phyloP scores from a whole-genome alignment of 805 yeast species.

The Metschnikowia borealis region DNA sequence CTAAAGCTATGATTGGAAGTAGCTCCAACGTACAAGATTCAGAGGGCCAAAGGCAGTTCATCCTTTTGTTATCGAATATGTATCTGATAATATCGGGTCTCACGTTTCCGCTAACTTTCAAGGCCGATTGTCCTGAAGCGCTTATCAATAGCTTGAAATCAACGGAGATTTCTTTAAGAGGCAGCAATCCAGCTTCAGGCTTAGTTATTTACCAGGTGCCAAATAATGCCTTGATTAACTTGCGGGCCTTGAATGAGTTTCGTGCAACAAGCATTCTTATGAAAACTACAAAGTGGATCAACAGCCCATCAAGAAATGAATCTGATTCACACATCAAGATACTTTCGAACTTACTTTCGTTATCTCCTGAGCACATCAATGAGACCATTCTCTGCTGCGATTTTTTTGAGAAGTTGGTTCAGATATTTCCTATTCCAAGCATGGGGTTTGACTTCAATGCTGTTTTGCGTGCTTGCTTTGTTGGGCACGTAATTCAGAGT shows the following conservation, averaged over 20 bases:
- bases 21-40: constrained; percentile 10
- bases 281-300: constrained; percentile 36
- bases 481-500: constrained; percentile 51
- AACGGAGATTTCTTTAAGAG: constrained; percentile 63
- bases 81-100: constrained; percentile 31
- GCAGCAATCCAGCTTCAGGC: constrained; percentile 36
- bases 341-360: constrained; percentile 31
- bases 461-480: constrained; percentile 46
- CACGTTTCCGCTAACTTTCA: constrained; percentile 36
- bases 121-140: constrained; percentile 33
- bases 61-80: constrained; percentile 30
- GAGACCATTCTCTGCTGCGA: constrained; percentile 40
- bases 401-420: constrained; percentile 51
- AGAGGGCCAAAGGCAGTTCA: constrained; percentile 24
- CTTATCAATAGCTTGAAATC: constrained; percentile 59
- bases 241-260: constrained; percentile 47
- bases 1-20: constrained; percentile 27
- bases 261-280: constrained; percentile 31
- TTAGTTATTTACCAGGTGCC: constrained; percentile 55
- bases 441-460: constrained; percentile 44
- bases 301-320: constrained; percentile 20
- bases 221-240: constrained; percentile 54
- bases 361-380: constrained; percentile 32
- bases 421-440: constrained; percentile 45
- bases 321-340: constrained; percentile 31